Base-by-base conservation (phyloP, 352 stramenopile species). In the Globisporangium radiosum region DNA sequence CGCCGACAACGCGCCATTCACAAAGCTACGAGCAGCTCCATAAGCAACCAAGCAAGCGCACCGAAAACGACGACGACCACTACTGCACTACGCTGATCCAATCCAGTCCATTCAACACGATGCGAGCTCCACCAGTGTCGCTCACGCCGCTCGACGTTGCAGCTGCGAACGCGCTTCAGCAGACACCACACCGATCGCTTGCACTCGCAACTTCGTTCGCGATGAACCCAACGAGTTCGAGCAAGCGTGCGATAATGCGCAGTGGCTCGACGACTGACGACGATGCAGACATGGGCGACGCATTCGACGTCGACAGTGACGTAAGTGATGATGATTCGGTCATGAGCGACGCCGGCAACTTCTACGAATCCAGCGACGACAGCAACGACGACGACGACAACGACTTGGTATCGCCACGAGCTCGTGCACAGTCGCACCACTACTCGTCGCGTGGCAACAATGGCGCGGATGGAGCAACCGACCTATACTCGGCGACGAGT, bases 241-340 rank as follows among this genome's bases (percentile, higher is more conserved):
- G n/a, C 36, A 57, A 63, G 57, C 57, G 33, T 19, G 13, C 25
- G 25, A 33, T 56, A 15, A 15, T n/a, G 3, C 59, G 52, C 15
- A 51, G 38, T 14, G 59, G 45, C 25, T 64, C 53, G 8, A 52
- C 59, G 3, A 64, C 52, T 6, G 53, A 59, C 13, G 53, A 60
- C 43, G 59, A 64, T 38, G 54, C 59, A 40, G 36, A 60, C 45
- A 50, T 59, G 33, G 14, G n/a, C 51, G 52, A 63, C 42, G 43
- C 17, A 33, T 52, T 40, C 47, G 37, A 62, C 43, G 57, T 62
- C 39, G 43, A 47, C 1, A 57, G 57, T 15, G 45, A 55, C 3
- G 51, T 52, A 5, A 57, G 64, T 5, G 58, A 66, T 0, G 54
- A 70, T 4, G 17, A 58, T 44, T 25, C 42, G 42, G 15, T 10